phyloP scores from a whole-genome alignment of 78 protist genomes.

The Dictyostelium purpureum region DNA sequence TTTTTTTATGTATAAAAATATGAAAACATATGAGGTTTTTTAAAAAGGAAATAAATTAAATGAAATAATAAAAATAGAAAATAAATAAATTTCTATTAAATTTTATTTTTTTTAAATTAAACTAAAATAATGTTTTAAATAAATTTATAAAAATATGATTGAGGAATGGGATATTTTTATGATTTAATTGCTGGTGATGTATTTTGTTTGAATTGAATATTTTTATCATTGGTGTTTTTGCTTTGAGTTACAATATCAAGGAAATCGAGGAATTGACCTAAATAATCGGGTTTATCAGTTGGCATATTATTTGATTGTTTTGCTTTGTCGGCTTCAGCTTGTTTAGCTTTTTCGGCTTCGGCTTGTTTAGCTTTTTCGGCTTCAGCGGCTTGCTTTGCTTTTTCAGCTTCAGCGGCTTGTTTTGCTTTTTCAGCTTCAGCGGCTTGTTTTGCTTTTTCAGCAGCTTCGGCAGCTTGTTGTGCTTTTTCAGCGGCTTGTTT shows the following conservation, averaged over 20 bases:
- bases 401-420: not conserved
- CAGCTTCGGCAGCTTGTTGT: too few relatives aligned
- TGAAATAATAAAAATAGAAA: not conserved
- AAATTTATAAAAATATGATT: not conserved
- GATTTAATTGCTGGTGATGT: not conserved
- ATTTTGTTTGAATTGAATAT: not conserved
- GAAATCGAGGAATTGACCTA: not conserved
- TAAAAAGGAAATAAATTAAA: not conserved
- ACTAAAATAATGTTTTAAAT: not conserved
- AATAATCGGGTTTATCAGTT: not conserved
- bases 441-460: not conserved
- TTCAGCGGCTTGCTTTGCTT: not conserved
- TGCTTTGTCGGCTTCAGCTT: not conserved
- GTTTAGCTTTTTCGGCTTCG: not conserved
- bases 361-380: not conserved
- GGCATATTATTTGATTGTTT: not conserved
- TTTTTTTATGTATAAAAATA: too few relatives aligned
- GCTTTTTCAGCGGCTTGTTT: too few relatives aligned
- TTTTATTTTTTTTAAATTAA: not conserved
- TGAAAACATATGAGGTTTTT: too few relatives aligned
- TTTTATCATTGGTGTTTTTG: too few relatives aligned
- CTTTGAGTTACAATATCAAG: not conserved
- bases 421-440: not conserved
- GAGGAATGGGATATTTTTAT: not conserved
- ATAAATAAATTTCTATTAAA: not conserved